Base-by-base conservation (phyloP, 345 rosid species). In the Arabidopsis suecica region DNA sequence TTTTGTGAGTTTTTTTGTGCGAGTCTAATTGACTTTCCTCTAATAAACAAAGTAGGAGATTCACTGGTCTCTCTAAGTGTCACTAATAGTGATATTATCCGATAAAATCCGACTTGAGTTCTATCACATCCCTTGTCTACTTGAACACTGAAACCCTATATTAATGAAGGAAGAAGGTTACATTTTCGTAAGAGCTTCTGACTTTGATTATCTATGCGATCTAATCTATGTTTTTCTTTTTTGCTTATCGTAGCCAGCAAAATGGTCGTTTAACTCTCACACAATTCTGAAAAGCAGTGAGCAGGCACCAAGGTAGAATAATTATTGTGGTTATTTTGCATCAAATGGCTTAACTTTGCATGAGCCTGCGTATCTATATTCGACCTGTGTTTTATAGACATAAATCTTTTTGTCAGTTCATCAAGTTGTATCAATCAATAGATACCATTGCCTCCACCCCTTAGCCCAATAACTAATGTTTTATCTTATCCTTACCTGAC, bases 201-300 rank as follows among this genome's bases (percentile, higher is more conserved):
- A 9, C 33, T 7, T 30, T 54, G 34, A 16, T 44, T 14, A 51
- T 23, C 9, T 33, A 22, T 11, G 42, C 40, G 1, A 28, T n/a
- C 51, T 57, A 16, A 77, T 62, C 36, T 40, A 22, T 18, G 9
- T 16, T 47, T 36, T 47, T 25, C 22, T 57, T n/a, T 61, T 44
- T 23, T 41, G 48, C 59, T 53, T 68, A n/a, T 62, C 81, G 72
- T 90, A 94, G 97, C 97, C 93, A 79, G 56, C 85, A 67, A 91
- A 88, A 79, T 94, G 97, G 98, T 78, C 93, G 32, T 91, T 94
- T 85, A 91, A 84, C 81, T 90, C 97, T 7, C 88, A 86, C 77
- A 86, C 96, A 3, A 74, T 94, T 69, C 78, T 94, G 84, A 90
- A 91, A 90, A 88, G 76, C 81, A 82, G 84, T 57, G 96, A 94